Percentiles rank a stretch among this genome's conserved stretches.
phyloP scores from a whole-genome alignment of 169 alveolate species.

The Cryptosporidium sp. region DNA sequence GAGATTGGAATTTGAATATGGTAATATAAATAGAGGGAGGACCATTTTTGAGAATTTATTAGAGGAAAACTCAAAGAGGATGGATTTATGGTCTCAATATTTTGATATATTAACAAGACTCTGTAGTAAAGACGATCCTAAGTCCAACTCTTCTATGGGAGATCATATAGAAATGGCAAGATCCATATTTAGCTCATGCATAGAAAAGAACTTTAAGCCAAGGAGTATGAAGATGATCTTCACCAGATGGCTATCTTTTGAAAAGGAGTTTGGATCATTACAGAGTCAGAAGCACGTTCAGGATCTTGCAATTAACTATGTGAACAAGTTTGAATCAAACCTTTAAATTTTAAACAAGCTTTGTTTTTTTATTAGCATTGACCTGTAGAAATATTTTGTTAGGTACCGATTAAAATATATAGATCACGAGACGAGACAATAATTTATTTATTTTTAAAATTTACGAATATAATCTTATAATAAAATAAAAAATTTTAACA shows the following conservation, averaged over 20 bases:
- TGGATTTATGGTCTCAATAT: conserved; percentile 88
- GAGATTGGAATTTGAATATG: conserved; percentile 84
- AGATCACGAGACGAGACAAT: not conserved
- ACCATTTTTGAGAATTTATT: conserved; percentile 86
- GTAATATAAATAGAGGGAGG: conserved; percentile 84
- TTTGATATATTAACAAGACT: conserved; percentile 77
- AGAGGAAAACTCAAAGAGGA: conserved; percentile 86
- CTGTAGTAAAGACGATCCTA: not conserved
- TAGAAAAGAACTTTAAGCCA: conserved; percentile 75
- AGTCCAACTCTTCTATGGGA: not conserved
- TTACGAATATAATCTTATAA: not conserved
- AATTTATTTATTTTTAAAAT: not conserved
- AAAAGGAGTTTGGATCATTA: conserved; percentile 83
- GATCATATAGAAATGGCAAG: conserved; percentile 51
- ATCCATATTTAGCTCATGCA: conserved; percentile 38
- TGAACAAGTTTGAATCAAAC: conserved; percentile 48
- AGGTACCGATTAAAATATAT: not conserved
- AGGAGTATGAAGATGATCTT: conserved; percentile 80
- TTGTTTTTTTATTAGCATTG: not conserved
- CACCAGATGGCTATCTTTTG: conserved; percentile 86
- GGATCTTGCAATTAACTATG: conserved; percentile 85
- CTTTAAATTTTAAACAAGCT: not conserved
- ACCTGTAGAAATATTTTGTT: not conserved
- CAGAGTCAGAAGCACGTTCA: conserved; percentile 84
- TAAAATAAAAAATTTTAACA: too few species aligned